phyloP scores from a whole-genome alignment of 2,329 filamentous ascomycete genomes.

The Pyricularia sp. region DNA sequence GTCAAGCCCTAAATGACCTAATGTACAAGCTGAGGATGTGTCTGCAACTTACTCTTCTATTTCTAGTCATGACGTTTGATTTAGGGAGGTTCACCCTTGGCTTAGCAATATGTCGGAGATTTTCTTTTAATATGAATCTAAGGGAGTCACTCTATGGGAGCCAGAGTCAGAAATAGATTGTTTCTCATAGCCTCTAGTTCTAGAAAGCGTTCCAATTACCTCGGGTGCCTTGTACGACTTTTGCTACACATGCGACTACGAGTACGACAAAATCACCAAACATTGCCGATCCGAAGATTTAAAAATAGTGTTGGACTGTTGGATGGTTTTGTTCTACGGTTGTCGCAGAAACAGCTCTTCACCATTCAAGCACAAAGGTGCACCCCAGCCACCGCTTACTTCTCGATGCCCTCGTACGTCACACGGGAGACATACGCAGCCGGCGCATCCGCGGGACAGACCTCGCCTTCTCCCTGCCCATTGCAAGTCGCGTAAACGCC shows the following conservation, averaged over 20 bases:
- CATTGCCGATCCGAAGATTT: not conserved
- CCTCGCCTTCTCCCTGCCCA: conserved; percentile 15
- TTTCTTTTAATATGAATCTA: not conserved
- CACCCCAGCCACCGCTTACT: not conserved
- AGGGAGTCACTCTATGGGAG: not conserved
- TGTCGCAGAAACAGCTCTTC: not conserved
- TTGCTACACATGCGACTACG: not conserved
- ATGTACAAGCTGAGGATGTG: not conserved
- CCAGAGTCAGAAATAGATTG: not conserved
- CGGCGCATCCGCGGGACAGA: not conserved
- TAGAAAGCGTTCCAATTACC: not conserved
- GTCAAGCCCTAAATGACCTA: no score
- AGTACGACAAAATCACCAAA: not conserved
- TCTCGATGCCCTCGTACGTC: not conserved
- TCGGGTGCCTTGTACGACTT: not conserved
- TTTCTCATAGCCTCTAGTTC: not conserved
- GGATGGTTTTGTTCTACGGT: not conserved
- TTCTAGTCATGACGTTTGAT: no score
- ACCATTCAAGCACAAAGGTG: not conserved
- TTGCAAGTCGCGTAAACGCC: conserved; percentile 27
- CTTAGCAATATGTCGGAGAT: not conserved
- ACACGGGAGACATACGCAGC: not conserved
- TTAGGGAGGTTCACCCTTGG: not conserved
- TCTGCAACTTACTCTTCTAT: not conserved
- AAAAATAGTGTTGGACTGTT: not conserved